phyloP scores from a whole-genome alignment of 2,329 filamentous ascomycete species.

The Sporothrix phasma region DNA sequence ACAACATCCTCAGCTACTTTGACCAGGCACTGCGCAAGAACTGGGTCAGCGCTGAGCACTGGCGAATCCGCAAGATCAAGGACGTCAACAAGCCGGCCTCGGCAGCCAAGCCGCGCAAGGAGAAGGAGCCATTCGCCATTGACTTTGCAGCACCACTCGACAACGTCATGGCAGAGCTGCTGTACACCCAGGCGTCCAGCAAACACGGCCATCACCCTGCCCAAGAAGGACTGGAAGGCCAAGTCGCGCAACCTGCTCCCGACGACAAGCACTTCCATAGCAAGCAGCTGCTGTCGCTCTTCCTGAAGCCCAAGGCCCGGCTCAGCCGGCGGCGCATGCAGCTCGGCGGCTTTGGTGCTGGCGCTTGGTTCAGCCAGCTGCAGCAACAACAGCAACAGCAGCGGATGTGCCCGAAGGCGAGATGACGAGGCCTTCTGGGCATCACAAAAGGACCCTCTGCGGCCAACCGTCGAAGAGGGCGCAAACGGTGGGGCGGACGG shows the following conservation, averaged over 20 bases:
- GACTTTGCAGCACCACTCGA: constrained; percentile 74
- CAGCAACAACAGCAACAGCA: constrained; percentile 15
- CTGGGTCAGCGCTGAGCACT: constrained; percentile 97
- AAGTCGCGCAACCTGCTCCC: constrained; percentile 88
- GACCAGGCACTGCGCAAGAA: constrained; percentile 95
- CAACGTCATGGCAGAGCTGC: constrained; percentile 57
- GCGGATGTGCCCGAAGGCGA: constrained; percentile 57
- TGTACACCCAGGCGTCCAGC: constrained; percentile 72
- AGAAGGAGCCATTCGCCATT: constrained; percentile 94
- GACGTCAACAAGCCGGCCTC: constrained; percentile 32
- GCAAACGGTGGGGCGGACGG: constrained; percentile 37
- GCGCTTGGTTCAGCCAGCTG: constrained; percentile 29
- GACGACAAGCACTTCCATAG: constrained; percentile 99
- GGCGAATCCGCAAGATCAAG: constrained; percentile 93
- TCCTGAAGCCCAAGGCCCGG: constrained; percentile 87
- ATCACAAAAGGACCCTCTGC: constrained; percentile 47
- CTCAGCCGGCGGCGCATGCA: constrained; percentile 56
- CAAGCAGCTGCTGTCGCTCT: constrained; percentile 75
- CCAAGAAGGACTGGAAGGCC: constrained; percentile 92
- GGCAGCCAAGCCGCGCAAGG: constrained; percentile 59
- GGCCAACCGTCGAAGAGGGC: constrained; percentile 14
- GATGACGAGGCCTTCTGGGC: constrained; percentile 96
- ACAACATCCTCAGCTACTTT: constrained; percentile 95
- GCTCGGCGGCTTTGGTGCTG: constrained; percentile 29
- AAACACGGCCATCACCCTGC: constrained; percentile 74